A percentile compares a stretch with the other conserved stretches of the same genome.
Evolutionary conservation across 176 grass and related monocot genomes (phyloP).

Genomic region (Oryza glaberrima): DNA sequence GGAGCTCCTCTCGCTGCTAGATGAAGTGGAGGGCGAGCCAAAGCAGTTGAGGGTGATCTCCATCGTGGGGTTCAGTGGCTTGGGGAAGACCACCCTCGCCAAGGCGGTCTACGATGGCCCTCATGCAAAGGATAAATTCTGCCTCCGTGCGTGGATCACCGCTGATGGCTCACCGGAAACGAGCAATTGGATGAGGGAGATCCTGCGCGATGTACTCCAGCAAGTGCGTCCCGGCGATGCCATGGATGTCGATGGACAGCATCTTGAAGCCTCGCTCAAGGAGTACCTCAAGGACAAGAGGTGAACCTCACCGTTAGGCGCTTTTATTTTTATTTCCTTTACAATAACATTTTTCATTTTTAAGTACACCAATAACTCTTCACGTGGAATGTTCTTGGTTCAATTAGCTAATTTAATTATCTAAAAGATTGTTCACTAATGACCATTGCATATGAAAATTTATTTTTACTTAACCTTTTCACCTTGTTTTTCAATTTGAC

Average conservation of each 20-base stretch:
- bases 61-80: slow-evolving; percentile 43
- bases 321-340: too few relatives aligned
- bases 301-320: background rate
- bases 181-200: background rate
- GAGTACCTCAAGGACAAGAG: background rate
- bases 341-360: too few relatives aligned
- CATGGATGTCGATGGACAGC: slow-evolving; percentile 19
- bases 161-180: background rate
- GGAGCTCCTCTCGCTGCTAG: slow-evolving; percentile 7
- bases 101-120: slow-evolving; percentile 12
- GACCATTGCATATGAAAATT: too few relatives aligned
- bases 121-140: background rate
- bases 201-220: background rate
- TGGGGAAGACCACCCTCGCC: slow-evolving; percentile 45
- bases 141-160: slow-evolving; percentile 36
- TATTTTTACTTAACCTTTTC: too few relatives aligned
- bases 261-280: slow-evolving; percentile 5
- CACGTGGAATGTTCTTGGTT: too few relatives aligned
- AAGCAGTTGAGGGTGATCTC: slow-evolving; percentile 41
- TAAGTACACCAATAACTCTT: too few relatives aligned
- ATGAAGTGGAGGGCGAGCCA: slow-evolving; percentile 35
- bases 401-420: too few relatives aligned
- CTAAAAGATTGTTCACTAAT: too few relatives aligned
- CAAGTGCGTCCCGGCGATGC: slow-evolving; percentile 1
- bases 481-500: too few relatives aligned